Conservation (phyloP, 176 grass and related monocot species). For the Echinochloa phyllopogon region DNA sequence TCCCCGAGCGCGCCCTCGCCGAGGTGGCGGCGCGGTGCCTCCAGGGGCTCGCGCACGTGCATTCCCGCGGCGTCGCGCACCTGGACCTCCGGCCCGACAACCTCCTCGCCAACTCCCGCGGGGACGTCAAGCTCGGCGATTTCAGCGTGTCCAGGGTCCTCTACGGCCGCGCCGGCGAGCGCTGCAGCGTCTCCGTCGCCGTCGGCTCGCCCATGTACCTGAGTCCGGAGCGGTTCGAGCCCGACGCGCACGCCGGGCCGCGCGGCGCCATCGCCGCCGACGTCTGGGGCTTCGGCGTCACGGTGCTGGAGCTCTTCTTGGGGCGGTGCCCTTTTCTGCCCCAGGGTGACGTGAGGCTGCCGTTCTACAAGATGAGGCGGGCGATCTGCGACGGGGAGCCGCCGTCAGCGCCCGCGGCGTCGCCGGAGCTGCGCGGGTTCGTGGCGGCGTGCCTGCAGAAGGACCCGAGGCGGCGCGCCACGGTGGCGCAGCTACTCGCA, state of each 20-base stretch:
- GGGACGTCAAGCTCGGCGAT: slow-evolving; percentile 52
- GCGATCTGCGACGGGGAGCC: slow-evolving; percentile 53
- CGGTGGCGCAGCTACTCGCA: slow-evolving; percentile 48
- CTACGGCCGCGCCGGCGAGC: not conserved
- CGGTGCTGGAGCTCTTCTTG: slow-evolving; percentile 49
- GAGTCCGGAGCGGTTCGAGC: slow-evolving; percentile 59
- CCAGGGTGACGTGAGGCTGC: not conserved
- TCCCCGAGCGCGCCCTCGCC: slow-evolving; percentile 46
- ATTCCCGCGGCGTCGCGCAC: slow-evolving; percentile 43
- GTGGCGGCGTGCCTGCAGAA: slow-evolving; percentile 52
- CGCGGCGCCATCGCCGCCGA: slow-evolving; percentile 52
- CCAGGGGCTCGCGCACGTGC: slow-evolving; percentile 42
- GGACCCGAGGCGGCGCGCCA: slow-evolving; percentile 45
- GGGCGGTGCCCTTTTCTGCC: slow-evolving; percentile 38
- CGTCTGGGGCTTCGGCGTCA: slow-evolving; percentile 57
- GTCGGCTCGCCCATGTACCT: slow-evolving; percentile 26
- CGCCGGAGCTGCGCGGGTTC: slow-evolving; percentile 42
- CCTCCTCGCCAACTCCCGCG: slow-evolving; percentile 31
- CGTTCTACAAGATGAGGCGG: slow-evolving; percentile 33
- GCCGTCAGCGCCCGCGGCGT: slow-evolving; percentile 25
- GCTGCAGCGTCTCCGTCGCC: slow-evolving; percentile 27
- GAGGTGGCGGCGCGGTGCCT: slow-evolving; percentile 53
- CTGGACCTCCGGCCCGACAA: slow-evolving; percentile 57
- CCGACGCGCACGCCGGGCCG: slow-evolving; percentile 30
- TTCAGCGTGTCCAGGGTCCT: slow-evolving; percentile 54